Base-by-base conservation (phyloP, 331 rosid genomes). In the Malus hybrid region DNA sequence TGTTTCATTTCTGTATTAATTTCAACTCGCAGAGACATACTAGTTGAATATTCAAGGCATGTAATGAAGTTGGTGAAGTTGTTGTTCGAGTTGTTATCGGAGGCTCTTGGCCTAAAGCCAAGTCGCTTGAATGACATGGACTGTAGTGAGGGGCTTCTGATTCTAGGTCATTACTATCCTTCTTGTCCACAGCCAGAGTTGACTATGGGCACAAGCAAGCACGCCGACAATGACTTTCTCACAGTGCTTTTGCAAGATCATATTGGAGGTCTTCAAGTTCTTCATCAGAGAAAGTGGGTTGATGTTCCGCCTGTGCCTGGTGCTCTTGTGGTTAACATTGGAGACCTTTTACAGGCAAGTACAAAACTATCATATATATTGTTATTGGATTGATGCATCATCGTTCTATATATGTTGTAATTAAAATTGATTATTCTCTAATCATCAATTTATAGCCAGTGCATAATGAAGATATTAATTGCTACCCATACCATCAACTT, bases 21-120 rank as follows among this genome's bases (percentile, higher is more conserved):
- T 52, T 52, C n/a, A 52, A 52, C 7, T 33, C 52, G 68, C 62
- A 82, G 84, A 13, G 78, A 81, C 56, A 76, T 81, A 18, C 19
- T 80, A 6, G 8, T 55, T 29, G 79, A 63, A 52, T 85, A 81
- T 72, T 66, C 86, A 0, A 58, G 79, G 28, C 72, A 75, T 28
- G 76, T 81, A 32, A 69, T 50, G 30, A 74, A 77, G 34, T 18
- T 85, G 52, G 88, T 82, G 22, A 71, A 15, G 72, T 15, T 36
- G 20, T 44, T 82, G 79, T 53, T 85, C 9, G 68, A 57, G 58
- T 36, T 82, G 44, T 24, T 82, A 53, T 82, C 88, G 0, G 86
- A 82, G 53, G 78, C 82, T 39, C 85, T 82, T 34, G 86, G 86
- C 32, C 55, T 85, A 1, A 44, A 58, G 24, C 13, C 60, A 57